Evolutionary conservation across 352 stramenopile genomes (phyloP).

Genomic region (Pythium pyrilobum): DNA sequence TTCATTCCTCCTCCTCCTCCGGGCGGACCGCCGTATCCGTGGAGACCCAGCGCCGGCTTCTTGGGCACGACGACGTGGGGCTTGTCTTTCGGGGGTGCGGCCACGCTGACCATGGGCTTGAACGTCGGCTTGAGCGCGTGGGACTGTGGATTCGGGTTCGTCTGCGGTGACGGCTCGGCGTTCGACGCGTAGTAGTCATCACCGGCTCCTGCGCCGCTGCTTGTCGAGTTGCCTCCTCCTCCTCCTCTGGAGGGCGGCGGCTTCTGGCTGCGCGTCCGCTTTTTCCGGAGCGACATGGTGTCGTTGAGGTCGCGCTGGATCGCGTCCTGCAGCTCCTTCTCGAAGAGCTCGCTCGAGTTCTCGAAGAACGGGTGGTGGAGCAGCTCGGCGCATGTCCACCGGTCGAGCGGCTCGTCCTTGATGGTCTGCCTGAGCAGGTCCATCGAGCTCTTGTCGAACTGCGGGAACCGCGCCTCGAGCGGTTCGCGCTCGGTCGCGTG

Average conservation of each 20-base stretch:
- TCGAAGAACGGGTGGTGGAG: conserved; percentile 74
- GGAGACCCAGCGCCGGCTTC: conserved; percentile 11
- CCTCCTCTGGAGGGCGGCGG: conserved; percentile 22
- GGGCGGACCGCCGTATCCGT: background rate
- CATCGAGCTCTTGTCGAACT: conserved; percentile 55
- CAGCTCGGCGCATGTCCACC: conserved; percentile 74
- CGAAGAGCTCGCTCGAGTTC: conserved; percentile 43
- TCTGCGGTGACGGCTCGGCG: background rate
- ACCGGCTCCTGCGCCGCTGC: background rate
- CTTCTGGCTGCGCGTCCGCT: conserved; percentile 44
- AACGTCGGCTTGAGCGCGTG: conserved; percentile 6
- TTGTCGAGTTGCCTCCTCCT: background rate
- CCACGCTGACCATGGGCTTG: conserved; percentile 6
- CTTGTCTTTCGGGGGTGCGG: conserved; percentile 7
- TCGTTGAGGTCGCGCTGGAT: conserved; percentile 66
- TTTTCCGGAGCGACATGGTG: conserved; percentile 51
- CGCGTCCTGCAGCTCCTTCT: conserved; percentile 62
- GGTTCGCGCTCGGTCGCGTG: conserved; percentile 50
- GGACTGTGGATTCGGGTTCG: background rate
- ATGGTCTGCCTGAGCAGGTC: conserved; percentile 75
- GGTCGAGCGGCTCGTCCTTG: conserved; percentile 67
- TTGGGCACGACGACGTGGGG: conserved; percentile 16
- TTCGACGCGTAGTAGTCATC: background rate
- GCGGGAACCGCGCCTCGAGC: conserved; percentile 55
- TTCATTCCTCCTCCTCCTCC: background rate